Evolutionary conservation across 73 alveolate genomes (phyloP).

Genomic region (Paramecium tetraurelia): DNA sequence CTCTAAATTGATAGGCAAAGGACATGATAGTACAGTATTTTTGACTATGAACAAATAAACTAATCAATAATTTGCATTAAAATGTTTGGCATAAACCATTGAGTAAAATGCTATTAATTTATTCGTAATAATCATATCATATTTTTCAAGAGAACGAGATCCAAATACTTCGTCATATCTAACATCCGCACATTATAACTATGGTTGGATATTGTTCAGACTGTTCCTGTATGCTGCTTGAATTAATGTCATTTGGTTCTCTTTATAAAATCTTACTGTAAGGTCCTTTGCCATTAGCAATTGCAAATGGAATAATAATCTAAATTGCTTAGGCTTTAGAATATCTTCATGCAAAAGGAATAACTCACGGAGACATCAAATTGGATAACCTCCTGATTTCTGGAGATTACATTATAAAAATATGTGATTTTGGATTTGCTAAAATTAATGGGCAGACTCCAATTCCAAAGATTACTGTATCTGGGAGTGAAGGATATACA

Average conservation of each 20-base stretch:
- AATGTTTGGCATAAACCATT: background rate
- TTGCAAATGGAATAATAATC: background rate
- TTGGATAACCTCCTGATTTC: slow-evolving; percentile 2
- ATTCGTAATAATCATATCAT: background rate
- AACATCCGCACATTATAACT: background rate
- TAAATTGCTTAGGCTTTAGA: background rate
- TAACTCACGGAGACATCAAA: slow-evolving; percentile 31
- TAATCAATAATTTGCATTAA: background rate
- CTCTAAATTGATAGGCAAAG: background rate
- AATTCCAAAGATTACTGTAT: background rate
- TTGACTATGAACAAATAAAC: background rate
- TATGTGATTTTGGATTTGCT: slow-evolving; percentile 40
- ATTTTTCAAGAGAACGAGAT: slow-evolving; percentile 34
- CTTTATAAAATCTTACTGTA: background rate
- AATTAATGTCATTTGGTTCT: slow-evolving; percentile 1
- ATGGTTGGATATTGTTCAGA: slow-evolving; percentile 17
- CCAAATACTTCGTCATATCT: slow-evolving; percentile 16
- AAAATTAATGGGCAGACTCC: slow-evolving; percentile 22
- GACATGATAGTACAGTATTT: slow-evolving; percentile 31
- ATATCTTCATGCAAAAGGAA: slow-evolving; percentile 5
- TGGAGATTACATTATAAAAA: background rate
- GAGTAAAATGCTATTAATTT: slow-evolving; percentile 27
- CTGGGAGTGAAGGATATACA: slow-evolving; percentile 42
- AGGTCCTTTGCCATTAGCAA: slow-evolving; percentile 41
- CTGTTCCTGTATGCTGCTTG: slow-evolving; percentile 4